Base-by-base conservation (phyloP, 768 basidiomycete species). In the Daedalea quercina region DNA sequence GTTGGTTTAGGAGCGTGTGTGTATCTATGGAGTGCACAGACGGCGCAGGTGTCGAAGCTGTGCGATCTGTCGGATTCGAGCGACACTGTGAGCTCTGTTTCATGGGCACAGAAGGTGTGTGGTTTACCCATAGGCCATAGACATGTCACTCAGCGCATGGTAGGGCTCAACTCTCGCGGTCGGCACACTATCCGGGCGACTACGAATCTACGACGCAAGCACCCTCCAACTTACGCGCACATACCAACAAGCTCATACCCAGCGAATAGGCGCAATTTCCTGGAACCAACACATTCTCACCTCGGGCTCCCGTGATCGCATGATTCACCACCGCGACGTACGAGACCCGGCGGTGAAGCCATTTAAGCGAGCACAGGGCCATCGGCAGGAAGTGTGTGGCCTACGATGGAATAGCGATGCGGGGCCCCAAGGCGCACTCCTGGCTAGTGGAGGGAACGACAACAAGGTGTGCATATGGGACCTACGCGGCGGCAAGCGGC, bases 401-500 rank as follows among this genome's bases (percentile, higher is more conserved):
- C 70, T 99, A 42, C 86, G 90, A 53, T 99, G 94, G 95, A 93
- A 86, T 63, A 74, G 77, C 12, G 74, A 77, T 37, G 75, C 73
- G 41, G 69, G 73, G 34, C 54, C 69, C 47, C 61, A 74, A 57
- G 66, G 67, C 8, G 84, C 84, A 8, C 76, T 76, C 26, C 78
- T 99, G 3, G 95, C 95, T 2, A 92, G 88, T 58, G 95, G 95
- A 1, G 95, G 95, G 0, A 99, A 99, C 66, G 95, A 99, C 70
- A 99, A 99, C 71, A 97, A 97, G 72, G 90, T 99, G 17, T 93
- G 91, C 61, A 93, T 99, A 50, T 99, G 94, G 91, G 94, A 97
- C 65, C 71, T 92, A 51, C 77, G 89, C 52, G 88, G 86, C 9
- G 79, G 80, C 6, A 73, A 74, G 59, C 68, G 81, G 44, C 69